Percentiles rank a stretch among this genome's conserved stretches.
phyloP scores from a whole-genome alignment of 495 filamentous ascomycete species.

The Penicillium atrosanguineum region DNA sequence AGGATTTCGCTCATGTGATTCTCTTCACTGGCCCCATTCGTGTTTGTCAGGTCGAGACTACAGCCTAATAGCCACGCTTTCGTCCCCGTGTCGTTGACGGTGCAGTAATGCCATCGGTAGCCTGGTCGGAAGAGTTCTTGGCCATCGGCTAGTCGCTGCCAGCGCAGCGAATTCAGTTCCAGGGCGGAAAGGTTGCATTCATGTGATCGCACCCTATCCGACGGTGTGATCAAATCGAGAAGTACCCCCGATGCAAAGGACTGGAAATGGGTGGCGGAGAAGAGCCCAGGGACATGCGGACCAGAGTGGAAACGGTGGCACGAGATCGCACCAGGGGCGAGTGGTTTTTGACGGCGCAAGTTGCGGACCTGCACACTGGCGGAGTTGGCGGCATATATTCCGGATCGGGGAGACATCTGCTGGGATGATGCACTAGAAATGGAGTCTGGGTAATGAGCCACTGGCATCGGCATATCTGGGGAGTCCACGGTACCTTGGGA shows the following conservation, averaged over 20 bases:
- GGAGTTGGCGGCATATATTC: conserved; percentile 86
- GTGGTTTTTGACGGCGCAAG: conserved; percentile 64
- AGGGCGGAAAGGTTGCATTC: conserved; percentile 89
- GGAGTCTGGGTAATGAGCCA: conserved; percentile 46
- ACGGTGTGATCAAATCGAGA: conserved; percentile 89
- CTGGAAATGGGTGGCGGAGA: conserved; percentile 89
- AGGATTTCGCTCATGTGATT: conserved; percentile 94
- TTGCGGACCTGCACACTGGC: conserved; percentile 80
- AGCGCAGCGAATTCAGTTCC: conserved; percentile 79
- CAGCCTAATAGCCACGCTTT: conserved; percentile 97
- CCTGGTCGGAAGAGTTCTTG: conserved; percentile 83
- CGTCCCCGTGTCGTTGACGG: conserved; percentile 86
- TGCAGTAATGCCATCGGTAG: conserved; percentile 97
- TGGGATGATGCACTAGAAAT: conserved; percentile 35
- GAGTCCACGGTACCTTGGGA: conserved; percentile 62
- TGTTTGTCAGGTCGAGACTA: conserved; percentile 60
- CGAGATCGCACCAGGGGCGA: conserved; percentile 85
- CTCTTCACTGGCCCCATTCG: conserved; percentile 58
- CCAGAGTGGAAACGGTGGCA: conserved; percentile 86
- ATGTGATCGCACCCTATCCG: conserved; percentile 73
- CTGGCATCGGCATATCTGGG: conserved; percentile 24
- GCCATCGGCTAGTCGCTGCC: conserved; percentile 91
- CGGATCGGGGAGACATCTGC: conserved; percentile 52
- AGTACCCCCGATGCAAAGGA: conserved; percentile 89
- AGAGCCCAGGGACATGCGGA: conserved; percentile 80